Evolutionary conservation across 208 protist species (phyloP).

Genomic region (Vickermania spadyakhi): DNA sequence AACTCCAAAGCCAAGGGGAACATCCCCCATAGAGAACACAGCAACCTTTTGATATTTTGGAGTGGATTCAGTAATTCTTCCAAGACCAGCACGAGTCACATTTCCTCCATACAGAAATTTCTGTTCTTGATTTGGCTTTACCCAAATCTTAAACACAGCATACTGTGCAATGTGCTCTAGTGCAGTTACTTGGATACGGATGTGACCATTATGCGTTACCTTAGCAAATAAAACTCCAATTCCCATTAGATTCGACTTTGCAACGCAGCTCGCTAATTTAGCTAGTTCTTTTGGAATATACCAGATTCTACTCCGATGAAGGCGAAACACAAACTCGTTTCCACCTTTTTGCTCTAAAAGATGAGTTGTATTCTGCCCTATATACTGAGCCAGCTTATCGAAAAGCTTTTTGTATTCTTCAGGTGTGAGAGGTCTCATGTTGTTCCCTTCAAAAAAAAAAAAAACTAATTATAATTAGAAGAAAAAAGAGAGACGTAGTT

Average conservation of each 20-base stretch:
- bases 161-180: constrained; percentile 90
- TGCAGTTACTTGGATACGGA: constrained; percentile 87
- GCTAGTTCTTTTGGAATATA: constrained; percentile 82
- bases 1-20: constrained; percentile 97
- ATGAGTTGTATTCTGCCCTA: constrained; percentile 83
- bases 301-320: constrained; percentile 89
- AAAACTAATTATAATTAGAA: too few species aligned
- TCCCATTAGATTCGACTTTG: constrained; percentile 84
- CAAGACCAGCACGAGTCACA: constrained; percentile 96
- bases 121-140: constrained; percentile 98
- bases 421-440: constrained; percentile 76
- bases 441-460: too few species aligned
- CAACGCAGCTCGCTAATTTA: constrained; percentile 79
- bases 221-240: constrained; percentile 87
- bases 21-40: constrained; percentile 96
- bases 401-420: constrained; percentile 88
- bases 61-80: constrained; percentile 97
- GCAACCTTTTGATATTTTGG: constrained; percentile 96
- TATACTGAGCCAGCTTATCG: constrained; percentile 89
- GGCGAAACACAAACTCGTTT: constrained; percentile 83
- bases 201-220: constrained; percentile 83
- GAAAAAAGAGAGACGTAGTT: too few species aligned
- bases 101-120: constrained; percentile 99
- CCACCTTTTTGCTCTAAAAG: constrained; percentile 69
- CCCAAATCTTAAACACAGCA: constrained; percentile 97